phyloP scores from a whole-genome alignment of 805 yeast genomes.

The Lipomyces yamadae region DNA sequence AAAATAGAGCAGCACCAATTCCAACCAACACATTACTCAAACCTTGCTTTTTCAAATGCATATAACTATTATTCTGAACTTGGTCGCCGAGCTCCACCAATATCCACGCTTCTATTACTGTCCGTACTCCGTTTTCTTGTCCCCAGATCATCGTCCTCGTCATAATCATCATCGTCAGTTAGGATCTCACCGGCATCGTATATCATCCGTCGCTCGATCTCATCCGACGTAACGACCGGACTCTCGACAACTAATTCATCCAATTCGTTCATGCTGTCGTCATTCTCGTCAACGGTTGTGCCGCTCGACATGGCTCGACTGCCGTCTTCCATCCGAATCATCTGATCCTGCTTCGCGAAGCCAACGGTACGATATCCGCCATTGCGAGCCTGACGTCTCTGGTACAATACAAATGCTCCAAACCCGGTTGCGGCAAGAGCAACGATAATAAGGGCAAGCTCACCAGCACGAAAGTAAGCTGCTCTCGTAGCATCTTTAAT shows the following conservation, averaged over 20 bases:
- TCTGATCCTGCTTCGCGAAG: conserved; percentile 35
- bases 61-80: not conserved
- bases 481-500: conserved; percentile 45
- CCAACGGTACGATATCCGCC: conserved; percentile 35
- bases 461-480: conserved; percentile 49
- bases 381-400: conserved; percentile 23
- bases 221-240: conserved; percentile 35
- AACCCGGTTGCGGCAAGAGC: conserved; percentile 38
- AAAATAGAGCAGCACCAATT: not conserved
- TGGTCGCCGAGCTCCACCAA: not conserved
- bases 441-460: conserved; percentile 46
- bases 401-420: conserved; percentile 29
- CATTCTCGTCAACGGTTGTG: conserved; percentile 3
- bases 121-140: not conserved
- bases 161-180: conserved; percentile 9
- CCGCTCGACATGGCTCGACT: conserved; percentile 3
- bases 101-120: not conserved
- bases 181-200: conserved; percentile 22
- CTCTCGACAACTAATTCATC: conserved; percentile 36
- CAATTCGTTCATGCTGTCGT: conserved; percentile 23
- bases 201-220: conserved; percentile 28
- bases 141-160: conserved; percentile 2
- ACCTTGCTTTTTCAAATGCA: too few species aligned
- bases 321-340: conserved; percentile 35
- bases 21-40: not conserved